Evolutionary conservation across 768 basidiomycete species (phyloP), one percentile per base, ranked within the genome.

Genomic region (Phylloporus sp.): DNA sequence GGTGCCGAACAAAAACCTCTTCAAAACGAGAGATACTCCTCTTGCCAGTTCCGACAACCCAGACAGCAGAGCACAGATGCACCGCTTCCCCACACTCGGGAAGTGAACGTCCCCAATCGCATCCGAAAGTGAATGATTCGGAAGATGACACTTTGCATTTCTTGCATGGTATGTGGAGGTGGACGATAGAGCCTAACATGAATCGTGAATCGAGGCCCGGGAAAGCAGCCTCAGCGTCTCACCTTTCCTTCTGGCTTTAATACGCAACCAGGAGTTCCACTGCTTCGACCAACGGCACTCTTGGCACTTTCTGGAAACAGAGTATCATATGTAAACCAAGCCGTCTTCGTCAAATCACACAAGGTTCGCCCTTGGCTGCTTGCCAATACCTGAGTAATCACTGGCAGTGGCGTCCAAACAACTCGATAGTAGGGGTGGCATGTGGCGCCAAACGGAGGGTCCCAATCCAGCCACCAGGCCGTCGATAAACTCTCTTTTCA

Each of bases 31-130:
- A 17, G 8, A 21, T 28, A 18, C 13, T 14, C 33, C 44, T 50
- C 23, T 43, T 2, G 35, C 37, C 44, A 37, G 26, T 48, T 53
- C 21, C 42, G 35, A 27, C 37, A 42, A 8, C 38, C 40, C 46
- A 17, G 7, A 13, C 13, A 14, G 0, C 4, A 11, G 1, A 17
- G n/a, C 7, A 35, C 13, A 8, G 8, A 20, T 2, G 21, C 5
- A 9, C 0, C 3, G 15, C n/a, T 32, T 17, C 9, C 20, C 13
- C 3, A 26, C 3, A 1, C 14, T 11, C 20, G 24, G 6, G 17
- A 9, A 20, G 9, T 3, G 28, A 2, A 15, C 11, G 5, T 13
- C 8, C 6, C 7, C n/a, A 20, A 17, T n/a, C 20, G 21, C 10
- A 1, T 18, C 23, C 11, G 22, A 29, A n/a, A 8, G 8, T 8